Percentiles rank a stretch among this genome's conserved stretches.
Evolutionary conservation across 768 basidiomycete species (phyloP).

Genomic region (Serendipita vermifera): DNA sequence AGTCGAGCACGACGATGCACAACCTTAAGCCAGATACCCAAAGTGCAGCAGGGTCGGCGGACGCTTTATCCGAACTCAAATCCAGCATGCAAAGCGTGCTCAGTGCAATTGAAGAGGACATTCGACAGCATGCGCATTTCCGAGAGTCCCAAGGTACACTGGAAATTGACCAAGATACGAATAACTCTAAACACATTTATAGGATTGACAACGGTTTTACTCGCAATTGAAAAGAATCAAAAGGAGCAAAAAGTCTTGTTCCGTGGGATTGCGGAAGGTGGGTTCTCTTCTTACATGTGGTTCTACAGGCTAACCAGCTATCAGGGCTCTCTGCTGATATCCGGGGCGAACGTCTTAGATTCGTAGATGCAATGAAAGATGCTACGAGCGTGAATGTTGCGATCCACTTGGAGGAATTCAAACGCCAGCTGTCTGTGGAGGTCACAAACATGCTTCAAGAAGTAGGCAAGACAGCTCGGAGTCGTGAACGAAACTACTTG

Average conservation of each 20-base stretch:
- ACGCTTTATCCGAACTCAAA: no score
- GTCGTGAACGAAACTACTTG: constrained; percentile 48
- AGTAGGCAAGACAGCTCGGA: constrained; percentile 39
- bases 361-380: constrained; percentile 92
- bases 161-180: no score
- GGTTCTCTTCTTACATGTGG: constrained; percentile 12
- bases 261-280: constrained; percentile 51
- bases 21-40: no score
- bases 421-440: constrained; percentile 62
- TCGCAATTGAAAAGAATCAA: constrained; percentile 47
- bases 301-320: not conserved
- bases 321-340: constrained; percentile 73
- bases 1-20: no score
- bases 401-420: constrained; percentile 85
- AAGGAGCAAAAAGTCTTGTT: constrained; percentile 62
- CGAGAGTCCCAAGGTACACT: no score
- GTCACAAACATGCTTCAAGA: constrained; percentile 64
- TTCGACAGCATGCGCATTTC: no score
- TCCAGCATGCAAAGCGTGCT: no score
- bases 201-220: constrained; percentile 22
- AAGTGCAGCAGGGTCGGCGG: no score
- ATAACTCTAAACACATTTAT: not conserved
- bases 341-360: constrained; percentile 68
- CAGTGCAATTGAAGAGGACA: no score
- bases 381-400: constrained; percentile 73